These are phyloP conservation scores for Pleurozium schreberi DNA, from an alignment of 225 moss, liverwort and hornwort species.

Conservation along the genomic window DNA sequence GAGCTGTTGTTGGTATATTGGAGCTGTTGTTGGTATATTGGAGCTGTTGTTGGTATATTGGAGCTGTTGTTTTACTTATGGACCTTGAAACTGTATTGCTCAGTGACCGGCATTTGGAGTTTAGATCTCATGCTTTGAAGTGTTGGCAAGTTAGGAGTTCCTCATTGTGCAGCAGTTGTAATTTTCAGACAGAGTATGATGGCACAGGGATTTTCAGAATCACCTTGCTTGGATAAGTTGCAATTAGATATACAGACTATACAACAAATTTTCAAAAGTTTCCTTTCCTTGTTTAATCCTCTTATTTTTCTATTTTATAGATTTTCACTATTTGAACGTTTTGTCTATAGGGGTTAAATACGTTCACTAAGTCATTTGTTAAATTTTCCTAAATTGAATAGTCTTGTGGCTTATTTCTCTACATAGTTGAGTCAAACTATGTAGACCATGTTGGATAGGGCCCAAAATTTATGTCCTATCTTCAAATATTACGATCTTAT, in stretches of 20 bases:
- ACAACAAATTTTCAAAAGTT: not conserved
- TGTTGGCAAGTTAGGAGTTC: not conserved
- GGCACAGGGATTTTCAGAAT: not conserved
- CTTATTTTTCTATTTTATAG: too few relatives aligned
- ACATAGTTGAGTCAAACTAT: not conserved
- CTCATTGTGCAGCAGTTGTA: not conserved
- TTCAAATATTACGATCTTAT: not conserved
- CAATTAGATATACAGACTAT: not conserved
- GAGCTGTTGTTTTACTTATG: too few relatives aligned
- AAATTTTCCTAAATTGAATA: not conserved
- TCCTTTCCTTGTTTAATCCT: not conserved
- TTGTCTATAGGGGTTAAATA: rapidly evolving
- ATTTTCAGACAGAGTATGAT: not conserved
- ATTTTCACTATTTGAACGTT: not conserved
- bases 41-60: too few relatives aligned
- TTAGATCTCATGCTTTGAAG: not conserved
- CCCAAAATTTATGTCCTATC: too few relatives aligned
- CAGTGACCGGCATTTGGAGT: not conserved
- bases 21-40: not conserved
- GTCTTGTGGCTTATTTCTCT: not conserved
- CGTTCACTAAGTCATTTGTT: not conserved
- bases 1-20: too few relatives aligned
- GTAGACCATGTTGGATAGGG: not conserved
- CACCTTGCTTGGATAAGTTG: not conserved
- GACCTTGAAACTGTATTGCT: not conserved